These are phyloP conservation scores for Eimeria tenella DNA, from an alignment of 169 alveolate genomes.

Conservation along the genomic window DNA sequence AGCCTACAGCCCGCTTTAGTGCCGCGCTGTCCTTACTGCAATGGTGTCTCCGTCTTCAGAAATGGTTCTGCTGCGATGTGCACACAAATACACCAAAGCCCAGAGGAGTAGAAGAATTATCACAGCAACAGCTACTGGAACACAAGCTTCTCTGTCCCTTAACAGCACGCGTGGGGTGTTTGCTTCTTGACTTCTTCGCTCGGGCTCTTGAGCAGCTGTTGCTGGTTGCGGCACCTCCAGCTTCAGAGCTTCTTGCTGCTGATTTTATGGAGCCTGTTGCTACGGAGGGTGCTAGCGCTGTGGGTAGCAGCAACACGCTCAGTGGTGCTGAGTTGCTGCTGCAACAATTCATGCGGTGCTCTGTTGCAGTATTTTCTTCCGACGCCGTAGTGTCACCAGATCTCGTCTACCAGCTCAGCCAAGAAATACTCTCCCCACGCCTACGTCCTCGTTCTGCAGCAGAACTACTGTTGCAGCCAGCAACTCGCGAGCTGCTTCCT, in stretches of 20 bases:
- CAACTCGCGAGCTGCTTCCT: conserved; percentile 61
- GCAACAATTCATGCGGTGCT: conserved; percentile 53
- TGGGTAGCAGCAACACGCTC: neutral
- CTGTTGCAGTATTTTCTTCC: conserved; percentile 46
- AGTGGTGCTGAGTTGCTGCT: conserved; percentile 30
- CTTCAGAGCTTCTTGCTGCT: conserved; percentile 35
- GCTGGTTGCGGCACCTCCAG: conserved; percentile 57
- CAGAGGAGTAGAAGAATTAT: neutral
- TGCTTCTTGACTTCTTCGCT: conserved; percentile 51
- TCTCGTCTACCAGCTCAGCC: conserved; percentile 47
- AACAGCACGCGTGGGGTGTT: conserved; percentile 28
- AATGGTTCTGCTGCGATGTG: conserved; percentile 58
- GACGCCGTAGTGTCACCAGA: conserved; percentile 60
- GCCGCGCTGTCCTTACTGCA: conserved; percentile 49
- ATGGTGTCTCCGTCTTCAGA: conserved; percentile 71
- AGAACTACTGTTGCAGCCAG: conserved; percentile 72
- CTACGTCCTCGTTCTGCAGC: conserved; percentile 63
- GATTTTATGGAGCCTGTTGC: neutral
- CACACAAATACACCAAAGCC: neutral
- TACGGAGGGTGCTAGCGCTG: conserved; percentile 4
- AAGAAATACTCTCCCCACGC: neutral
- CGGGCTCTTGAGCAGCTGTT: conserved; percentile 66
- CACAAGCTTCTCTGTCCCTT: conserved; percentile 51
- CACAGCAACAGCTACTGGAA: conserved; percentile 21
- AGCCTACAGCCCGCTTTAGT: conserved; percentile 56